Base-by-base conservation (phyloP, 2,329 filamentous ascomycete genomes). In the Aspergillus amoenus region DNA sequence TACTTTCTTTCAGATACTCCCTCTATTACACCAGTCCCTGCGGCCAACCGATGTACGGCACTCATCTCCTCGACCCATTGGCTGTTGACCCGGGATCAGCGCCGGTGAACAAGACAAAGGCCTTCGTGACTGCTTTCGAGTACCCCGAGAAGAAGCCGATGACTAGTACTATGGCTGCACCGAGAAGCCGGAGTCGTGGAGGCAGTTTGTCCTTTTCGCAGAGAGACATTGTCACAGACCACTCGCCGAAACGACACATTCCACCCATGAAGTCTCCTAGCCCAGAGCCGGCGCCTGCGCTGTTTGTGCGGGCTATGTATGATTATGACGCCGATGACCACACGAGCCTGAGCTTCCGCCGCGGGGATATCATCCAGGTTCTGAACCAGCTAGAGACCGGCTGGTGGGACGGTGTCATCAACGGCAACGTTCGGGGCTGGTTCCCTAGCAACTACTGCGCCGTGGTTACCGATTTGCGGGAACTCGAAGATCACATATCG, bases 341-440 rank as follows among this genome's bases (percentile, higher is more conserved):
- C 68, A 97, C 93, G 47, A 97, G 93, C 78, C 79, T 99, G 72
- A 97, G 93, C 78, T 99, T 99, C 76, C 91, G 91, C 68, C 90
- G 96, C 74, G 94, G 94, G 70, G 94, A 99, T 77, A 87, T 97
- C 65, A 99, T 99, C 68, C 93, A 97, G 78, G 94, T 99, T 67
- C 93, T 99, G 68, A 99, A 94, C 52, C 93, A 97, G 78, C 83
- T 97, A 56, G 94, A 99, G 76, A 97, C 93, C 69, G 94, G 94
- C 56, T 99, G 94, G 94, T 99, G 94, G 94, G 94, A 99, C 78
- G 94, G 94, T 48, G 91, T 99, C 55, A 96, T 99, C 73, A 94
- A 97, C 70, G 91, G 93, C 58, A 67, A 58, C 52, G 90, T 96
- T 66, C 88, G 94, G 72, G 94, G 94, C 73, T 99, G 94, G 94